These are phyloP conservation scores for Centaurea solstitialis DNA, from an alignment of 129 eudicot genomes.

Conservation along the genomic window DNA sequence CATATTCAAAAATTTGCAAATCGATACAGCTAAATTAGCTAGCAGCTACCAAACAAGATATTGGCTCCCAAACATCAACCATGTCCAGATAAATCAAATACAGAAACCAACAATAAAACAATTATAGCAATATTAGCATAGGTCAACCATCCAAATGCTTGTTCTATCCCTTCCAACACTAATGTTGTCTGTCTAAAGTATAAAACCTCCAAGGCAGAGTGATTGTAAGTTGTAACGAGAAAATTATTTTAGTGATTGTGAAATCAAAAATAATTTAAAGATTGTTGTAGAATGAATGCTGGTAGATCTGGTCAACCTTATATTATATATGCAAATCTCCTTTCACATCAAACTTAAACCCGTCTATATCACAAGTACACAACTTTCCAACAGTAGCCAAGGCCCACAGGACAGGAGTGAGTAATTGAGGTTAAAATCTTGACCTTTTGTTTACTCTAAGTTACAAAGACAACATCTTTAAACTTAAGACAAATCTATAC, in stretches of 20 bases:
- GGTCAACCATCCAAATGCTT: background rate
- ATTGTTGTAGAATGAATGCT: background rate
- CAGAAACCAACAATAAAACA: background rate
- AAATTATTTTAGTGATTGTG: background rate
- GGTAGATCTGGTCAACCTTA: background rate
- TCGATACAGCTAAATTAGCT: background rate
- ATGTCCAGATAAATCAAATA: background rate
- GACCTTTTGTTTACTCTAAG: background rate
- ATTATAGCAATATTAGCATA: background rate
- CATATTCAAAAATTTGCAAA: background rate
- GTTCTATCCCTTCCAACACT: background rate
- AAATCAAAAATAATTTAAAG: background rate
- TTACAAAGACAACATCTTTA: background rate
- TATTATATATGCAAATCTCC: background rate
- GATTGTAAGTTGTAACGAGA: background rate
- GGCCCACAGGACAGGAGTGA: background rate
- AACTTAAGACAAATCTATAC: background rate
- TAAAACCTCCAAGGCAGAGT: background rate
- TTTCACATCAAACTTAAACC: constrained; percentile 8
- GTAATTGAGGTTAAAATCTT: background rate
- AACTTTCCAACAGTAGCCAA: background rate
- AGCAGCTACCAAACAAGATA: background rate
- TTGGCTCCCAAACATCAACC: background rate
- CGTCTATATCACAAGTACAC: constrained; percentile 3
- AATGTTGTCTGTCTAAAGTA: background rate